phyloP scores from a whole-genome alignment of 164 flowering plant species.

The Taxillus chinensis region DNA sequence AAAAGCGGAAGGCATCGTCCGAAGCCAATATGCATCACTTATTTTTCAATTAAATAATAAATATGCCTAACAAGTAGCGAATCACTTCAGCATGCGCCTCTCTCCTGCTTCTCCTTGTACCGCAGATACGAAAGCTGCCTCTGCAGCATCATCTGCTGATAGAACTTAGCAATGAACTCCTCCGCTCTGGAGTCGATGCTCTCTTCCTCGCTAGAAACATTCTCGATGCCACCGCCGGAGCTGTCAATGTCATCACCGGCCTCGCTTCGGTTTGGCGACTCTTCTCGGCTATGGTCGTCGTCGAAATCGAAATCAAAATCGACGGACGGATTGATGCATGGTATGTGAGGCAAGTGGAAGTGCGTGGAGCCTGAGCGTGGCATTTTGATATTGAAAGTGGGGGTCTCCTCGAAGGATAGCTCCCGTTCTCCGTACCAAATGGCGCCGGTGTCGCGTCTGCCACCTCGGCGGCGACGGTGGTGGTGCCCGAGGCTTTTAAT shows the following conservation, averaged over 20 bases:
- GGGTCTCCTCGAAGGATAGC: conserved; percentile 79
- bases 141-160: conserved; percentile 62
- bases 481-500: conserved; percentile 29
- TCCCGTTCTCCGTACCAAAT: conserved; percentile 47
- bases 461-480: not conserved
- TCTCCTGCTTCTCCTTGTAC: conserved; percentile 24
- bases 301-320: conserved; percentile 44
- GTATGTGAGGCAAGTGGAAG: conserved; percentile 43
- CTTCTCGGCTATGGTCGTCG: conserved; percentile 5
- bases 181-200: conserved; percentile 71
- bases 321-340: conserved; percentile 48
- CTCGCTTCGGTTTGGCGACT: not conserved
- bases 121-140: conserved; percentile 49
- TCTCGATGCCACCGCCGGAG: no score
- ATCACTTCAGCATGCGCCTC: conserved; percentile 4
- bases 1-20: no score
- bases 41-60: not conserved
- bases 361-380: conserved; percentile 49
- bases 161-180: conserved; percentile 67
- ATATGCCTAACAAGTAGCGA: conserved; percentile 4
- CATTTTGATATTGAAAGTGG: conserved; percentile 49
- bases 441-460: not conserved
- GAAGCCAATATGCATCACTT: no score
- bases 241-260: no score
- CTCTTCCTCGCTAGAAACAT: conserved; percentile 19